phyloP scores from a whole-genome alignment of 2,329 filamentous ascomycete species.

The Fusarium agapanthi region DNA sequence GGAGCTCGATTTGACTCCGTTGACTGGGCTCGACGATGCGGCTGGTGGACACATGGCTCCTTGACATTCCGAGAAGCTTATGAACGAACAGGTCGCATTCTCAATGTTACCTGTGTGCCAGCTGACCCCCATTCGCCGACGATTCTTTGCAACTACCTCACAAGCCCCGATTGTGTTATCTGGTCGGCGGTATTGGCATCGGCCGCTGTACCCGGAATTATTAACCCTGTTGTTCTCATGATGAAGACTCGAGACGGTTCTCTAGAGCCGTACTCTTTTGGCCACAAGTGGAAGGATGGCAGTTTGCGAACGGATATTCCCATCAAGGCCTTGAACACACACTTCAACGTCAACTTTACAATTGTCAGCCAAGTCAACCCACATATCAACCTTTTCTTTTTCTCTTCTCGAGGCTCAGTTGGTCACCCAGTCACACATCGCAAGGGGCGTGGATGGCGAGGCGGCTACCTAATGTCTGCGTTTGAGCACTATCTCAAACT shows the following conservation, averaged over 20 bases:
- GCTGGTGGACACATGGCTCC: slow-evolving; percentile 91
- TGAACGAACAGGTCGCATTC: slow-evolving; percentile 88
- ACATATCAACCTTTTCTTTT: slow-evolving; percentile 99
- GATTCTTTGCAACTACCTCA: slow-evolving; percentile 94
- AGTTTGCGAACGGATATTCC: slow-evolving; percentile 94
- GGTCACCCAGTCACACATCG: slow-evolving; percentile 94
- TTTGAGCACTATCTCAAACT: slow-evolving; percentile 96
- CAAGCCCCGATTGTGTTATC: slow-evolving; percentile 94
- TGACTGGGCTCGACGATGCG: slow-evolving; percentile 85
- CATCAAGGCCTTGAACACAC: slow-evolving; percentile 89
- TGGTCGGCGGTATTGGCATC: slow-evolving; percentile 97
- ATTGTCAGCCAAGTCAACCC: slow-evolving; percentile 92
- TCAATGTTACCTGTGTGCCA: slow-evolving; percentile 96
- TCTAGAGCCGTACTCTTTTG: slow-evolving; percentile 91
- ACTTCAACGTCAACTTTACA: slow-evolving; percentile 98
- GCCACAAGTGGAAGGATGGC: slow-evolving; percentile 99
- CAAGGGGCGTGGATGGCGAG: slow-evolving; percentile 92
- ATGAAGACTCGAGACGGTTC: slow-evolving; percentile 84
- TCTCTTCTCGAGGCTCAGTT: slow-evolving; percentile 90
- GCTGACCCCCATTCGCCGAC: slow-evolving; percentile 93
- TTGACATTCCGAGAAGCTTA: slow-evolving; percentile 97
- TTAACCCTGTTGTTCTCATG: slow-evolving; percentile 93
- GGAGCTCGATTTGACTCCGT: slow-evolving; percentile 94
- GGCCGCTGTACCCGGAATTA: slow-evolving; percentile 92
- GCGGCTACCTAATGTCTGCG: slow-evolving; percentile 91